Evolutionary conservation across 768 basidiomycete species (phyloP), one percentile per base, ranked within the genome.

Genomic region (Inosperma sp.): DNA sequence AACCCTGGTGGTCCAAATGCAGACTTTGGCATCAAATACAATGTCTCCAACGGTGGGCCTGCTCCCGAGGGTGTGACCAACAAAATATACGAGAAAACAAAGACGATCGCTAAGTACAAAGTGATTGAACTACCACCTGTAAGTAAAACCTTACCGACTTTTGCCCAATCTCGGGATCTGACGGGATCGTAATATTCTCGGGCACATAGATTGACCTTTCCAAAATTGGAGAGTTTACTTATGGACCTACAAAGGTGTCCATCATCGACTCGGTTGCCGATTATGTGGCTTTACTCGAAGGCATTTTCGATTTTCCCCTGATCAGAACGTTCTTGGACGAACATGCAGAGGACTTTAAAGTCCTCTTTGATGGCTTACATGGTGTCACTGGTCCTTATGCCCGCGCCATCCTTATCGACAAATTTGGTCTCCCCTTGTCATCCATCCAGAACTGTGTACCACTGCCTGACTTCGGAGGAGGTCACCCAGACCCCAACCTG

Each of bases 1-100:
- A 99, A 99, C 70, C 94, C 96, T 14, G 96, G 96, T 48, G 96
- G 96, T 19, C 96, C 96, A n/a, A 80, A 92, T 64, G 87, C 89
- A 61, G 96, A 99, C 70, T 99, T 98, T 67, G 96, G 96, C 41
- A 97, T 99, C 81, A 98, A 99, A 72, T 99, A 96, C 77, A 99
- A 99, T 69, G 88, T 93, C 41, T 85, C 86, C 31, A 99, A 99
- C 60, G 96, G 96, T 54, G 96, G 96, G 3, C 95, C 96, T 16
- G 96, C 96, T 17, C 93, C 96, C 0, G 96, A 99, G 72, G 83
- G 76, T 62, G 85, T 99, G 52, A 99, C 96, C n/a, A 78, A 99
- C 73, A 86, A 84, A 72, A 98, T 99, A 56, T 95, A 79, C 66
- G 92, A 90, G 64, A 84, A 82, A 69, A 93, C 92, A 48, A 95